These are phyloP conservation scores for Puccinia novopanici DNA, from an alignment of 1,284 basidiomycete genomes.

Conservation along the genomic window DNA sequence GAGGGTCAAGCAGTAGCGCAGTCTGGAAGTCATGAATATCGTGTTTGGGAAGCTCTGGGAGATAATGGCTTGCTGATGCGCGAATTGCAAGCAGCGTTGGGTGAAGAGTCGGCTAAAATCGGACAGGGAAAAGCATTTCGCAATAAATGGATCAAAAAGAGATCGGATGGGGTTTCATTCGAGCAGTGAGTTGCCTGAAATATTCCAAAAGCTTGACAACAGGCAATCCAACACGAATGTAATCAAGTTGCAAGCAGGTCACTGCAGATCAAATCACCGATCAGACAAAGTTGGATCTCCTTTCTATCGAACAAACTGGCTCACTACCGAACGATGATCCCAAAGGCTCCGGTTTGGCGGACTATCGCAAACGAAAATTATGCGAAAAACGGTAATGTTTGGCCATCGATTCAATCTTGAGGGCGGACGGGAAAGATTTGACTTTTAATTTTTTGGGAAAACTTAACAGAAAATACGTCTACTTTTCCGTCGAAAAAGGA, in stretches of 20 bases:
- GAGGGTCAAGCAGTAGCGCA: constrained; percentile 36
- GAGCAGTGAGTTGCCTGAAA: constrained; percentile 57
- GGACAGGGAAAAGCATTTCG: constrained; percentile 96
- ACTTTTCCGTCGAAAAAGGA: constrained; percentile 88
- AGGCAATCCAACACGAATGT: constrained; percentile 23
- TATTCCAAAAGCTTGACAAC: background rate
- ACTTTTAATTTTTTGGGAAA: background rate
- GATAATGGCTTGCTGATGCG: constrained; percentile 23
- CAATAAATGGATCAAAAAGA: constrained; percentile 93
- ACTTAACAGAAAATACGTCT: constrained; percentile 78
- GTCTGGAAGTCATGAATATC: constrained; percentile 45
- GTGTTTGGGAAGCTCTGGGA: constrained; percentile 44
- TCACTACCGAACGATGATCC: constrained; percentile 63
- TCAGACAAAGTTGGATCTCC: constrained; percentile 72
- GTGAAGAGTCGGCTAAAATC: constrained; percentile 58
- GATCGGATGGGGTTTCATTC: constrained; percentile 83
- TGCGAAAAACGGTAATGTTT: constrained; percentile 60
- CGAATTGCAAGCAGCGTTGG: constrained; percentile 52
- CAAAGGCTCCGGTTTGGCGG: constrained; percentile 78
- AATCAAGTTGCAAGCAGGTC: constrained; percentile 15
- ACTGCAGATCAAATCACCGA: constrained; percentile 69
- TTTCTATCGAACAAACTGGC: constrained; percentile 73
- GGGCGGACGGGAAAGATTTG: background rate
- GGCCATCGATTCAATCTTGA: background rate
- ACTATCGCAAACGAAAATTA: constrained; percentile 89